Evolutionary conservation across 2,329 filamentous ascomycete genomes (phyloP), one percentile per base, ranked within the genome.

Genomic region (Alternaria ventricosa): DNA sequence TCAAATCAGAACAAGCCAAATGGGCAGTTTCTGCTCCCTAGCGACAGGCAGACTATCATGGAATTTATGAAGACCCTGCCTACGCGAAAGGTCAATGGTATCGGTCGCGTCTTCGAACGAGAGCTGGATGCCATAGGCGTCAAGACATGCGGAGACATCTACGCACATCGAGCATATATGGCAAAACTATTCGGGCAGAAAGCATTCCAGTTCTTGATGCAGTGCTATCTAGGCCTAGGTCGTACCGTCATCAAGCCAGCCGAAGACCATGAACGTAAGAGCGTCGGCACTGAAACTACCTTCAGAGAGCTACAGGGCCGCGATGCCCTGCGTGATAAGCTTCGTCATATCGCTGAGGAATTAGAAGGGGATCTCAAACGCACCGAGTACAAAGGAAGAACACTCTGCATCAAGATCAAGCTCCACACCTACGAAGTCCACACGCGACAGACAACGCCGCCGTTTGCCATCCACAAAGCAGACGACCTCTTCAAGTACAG

Each of bases 1-100:
- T 97, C 93, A 18, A 97, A 99, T 76, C 88, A 91, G 78, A 97
- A 98, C 80, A 99, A 99, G 76, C 96, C 96, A 0, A 97, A 99
- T 71, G 96, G 96, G 0, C 96, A 98, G 75, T 98, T 91, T 71
- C 82, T 87, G 10, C 83, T 98, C 2, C 86, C 90, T 0, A 92
- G 86, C 56, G 90, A 97, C 44, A 87, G 94, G 10, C 81, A 83
- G 25, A 86, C 88, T 1, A 93, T 99, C 63, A 89, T 98, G 87
- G 82, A 86, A 0, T 98, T 97, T 75, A 97, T 98, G 91, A 86
- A 87, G 11, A 87, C 90, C 28, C 83, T 99, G 23, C 90, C 94
- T 0, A 94, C 93, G 1, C 87, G 96, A 33, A 97, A 97, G 76
- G 92, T 98, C 46, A 97, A 97, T 69, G 96, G 96, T 1, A 88